Evolutionary conservation across 257 asterid species (phyloP).

Genomic region (Ophiorrhiza pumila): DNA sequence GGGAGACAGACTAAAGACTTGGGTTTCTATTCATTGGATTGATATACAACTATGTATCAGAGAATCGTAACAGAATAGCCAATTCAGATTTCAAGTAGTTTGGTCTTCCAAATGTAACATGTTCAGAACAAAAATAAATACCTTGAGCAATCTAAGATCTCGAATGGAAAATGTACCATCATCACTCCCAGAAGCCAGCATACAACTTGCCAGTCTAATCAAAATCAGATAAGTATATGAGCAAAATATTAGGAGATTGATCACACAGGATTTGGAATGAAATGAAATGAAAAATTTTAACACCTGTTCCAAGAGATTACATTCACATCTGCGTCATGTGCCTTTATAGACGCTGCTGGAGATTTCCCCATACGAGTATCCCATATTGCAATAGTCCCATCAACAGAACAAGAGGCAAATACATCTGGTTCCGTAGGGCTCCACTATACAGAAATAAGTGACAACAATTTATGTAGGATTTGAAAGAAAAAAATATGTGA

Average conservation of each 20-base stretch:
- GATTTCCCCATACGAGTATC: slow-evolving; percentile 78
- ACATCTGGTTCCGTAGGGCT: slow-evolving; percentile 79
- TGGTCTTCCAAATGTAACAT: not conserved
- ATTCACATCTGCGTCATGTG: slow-evolving; percentile 92
- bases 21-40: not conserved
- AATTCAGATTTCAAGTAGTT: not conserved
- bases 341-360: slow-evolving; percentile 67
- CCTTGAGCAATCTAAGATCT: slow-evolving; percentile 88
- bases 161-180: slow-evolving; percentile 89
- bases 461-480: no score
- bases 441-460: slow-evolving; percentile 57
- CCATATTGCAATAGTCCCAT: slow-evolving; percentile 79
- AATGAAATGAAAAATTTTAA: slow-evolving; percentile 8
- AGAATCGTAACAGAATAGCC: not conserved
- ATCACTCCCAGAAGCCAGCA: slow-evolving; percentile 96
- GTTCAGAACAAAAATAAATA: slow-evolving; percentile 17
- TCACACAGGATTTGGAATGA: not conserved
- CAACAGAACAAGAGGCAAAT: slow-evolving; percentile 94
- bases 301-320: slow-evolving; percentile 98
- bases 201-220: slow-evolving; percentile 75
- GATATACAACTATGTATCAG: not conserved
- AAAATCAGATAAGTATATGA: slow-evolving; percentile 19
- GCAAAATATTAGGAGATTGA: not conserved
- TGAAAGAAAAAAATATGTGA: no score
- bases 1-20: not conserved